Evolutionary conservation across 805 yeast genomes (phyloP).

Genomic region (Kuraishia molischiana): DNA sequence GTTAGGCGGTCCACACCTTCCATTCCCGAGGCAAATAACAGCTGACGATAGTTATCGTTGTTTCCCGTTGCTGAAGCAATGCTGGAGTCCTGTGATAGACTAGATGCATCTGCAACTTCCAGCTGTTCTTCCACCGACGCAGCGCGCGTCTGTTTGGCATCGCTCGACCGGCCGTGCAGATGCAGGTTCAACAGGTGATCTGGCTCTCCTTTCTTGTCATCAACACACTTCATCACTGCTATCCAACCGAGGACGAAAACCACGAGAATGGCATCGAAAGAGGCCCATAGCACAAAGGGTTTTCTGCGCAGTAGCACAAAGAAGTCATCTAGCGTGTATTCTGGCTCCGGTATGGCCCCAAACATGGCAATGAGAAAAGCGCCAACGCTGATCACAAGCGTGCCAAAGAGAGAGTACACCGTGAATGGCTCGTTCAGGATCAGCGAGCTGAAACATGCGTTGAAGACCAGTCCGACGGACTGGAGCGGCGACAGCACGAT

Average conservation of each 20-base stretch:
- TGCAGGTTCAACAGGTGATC: background rate
- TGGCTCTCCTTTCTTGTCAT: background rate
- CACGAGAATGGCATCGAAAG: slow-evolving; percentile 21
- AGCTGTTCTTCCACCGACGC: background rate
- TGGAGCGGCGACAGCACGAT: slow-evolving; percentile 76
- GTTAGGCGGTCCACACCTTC: background rate
- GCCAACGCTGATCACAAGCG: slow-evolving; percentile 58
- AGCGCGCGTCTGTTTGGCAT: background rate
- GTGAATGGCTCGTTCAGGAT: slow-evolving; percentile 65
- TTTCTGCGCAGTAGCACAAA: slow-evolving; percentile 27
- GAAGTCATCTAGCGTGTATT: slow-evolving; percentile 38
- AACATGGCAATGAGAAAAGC: slow-evolving; percentile 71
- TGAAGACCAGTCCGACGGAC: slow-evolving; percentile 82
- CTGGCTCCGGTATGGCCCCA: slow-evolving; percentile 51
- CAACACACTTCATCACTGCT: slow-evolving; percentile 3
- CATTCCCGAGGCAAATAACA: background rate
- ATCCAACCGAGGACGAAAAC: slow-evolving; percentile 19
- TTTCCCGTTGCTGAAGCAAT: background rate
- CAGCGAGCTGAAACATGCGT: slow-evolving; percentile 61
- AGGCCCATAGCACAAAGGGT: slow-evolving; percentile 52
- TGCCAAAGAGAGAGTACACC: slow-evolving; percentile 45
- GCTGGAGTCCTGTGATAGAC: background rate
- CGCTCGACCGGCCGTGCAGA: background rate
- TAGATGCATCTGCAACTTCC: background rate
- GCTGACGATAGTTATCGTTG: background rate